These are phyloP conservation scores for Starmerella apis DNA, from an alignment of 805 yeast genomes.

Conservation along the genomic window DNA sequence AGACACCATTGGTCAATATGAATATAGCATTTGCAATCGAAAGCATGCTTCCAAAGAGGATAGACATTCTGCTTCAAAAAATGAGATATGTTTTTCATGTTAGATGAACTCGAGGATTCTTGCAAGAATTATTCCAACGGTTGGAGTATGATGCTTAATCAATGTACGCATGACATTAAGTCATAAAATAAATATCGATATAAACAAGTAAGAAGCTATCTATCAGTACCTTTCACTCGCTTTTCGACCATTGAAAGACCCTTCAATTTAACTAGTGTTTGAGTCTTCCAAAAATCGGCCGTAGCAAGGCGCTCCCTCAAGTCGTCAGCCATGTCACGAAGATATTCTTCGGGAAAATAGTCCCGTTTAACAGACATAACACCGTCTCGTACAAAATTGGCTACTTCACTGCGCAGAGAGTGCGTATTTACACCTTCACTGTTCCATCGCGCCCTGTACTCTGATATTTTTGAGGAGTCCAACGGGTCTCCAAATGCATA, in stretches of 20 bases:
- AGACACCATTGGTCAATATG: no score
- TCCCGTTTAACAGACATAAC: conserved; percentile 33
- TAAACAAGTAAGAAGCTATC: not conserved
- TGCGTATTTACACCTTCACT: conserved; percentile 46
- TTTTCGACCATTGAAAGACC: conserved; percentile 17
- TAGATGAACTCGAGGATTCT: no score
- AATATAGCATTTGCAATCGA: no score
- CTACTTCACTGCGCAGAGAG: conserved; percentile 52
- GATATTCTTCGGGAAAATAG: conserved; percentile 1
- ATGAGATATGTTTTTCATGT: no score
- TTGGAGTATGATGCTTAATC: no score
- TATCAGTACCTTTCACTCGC: conserved; percentile 4
- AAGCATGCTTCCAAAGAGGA: no score
- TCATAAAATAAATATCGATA: not conserved
- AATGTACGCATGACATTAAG: not conserved
- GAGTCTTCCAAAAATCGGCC: conserved; percentile 54
- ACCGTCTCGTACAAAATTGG: conserved; percentile 54
- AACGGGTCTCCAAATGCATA: conserved; percentile 65
- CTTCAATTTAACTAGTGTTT: conserved; percentile 12
- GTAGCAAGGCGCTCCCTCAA: conserved; percentile 3
- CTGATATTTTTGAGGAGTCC: conserved; percentile 47
- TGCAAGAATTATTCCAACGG: no score
- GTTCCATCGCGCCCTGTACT: conserved; percentile 63
- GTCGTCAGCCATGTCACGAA: conserved; percentile 2
- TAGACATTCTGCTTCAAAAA: no score